Conservation (phyloP, 305 asterid species). For the Stenogyne calaminthoides region DNA sequence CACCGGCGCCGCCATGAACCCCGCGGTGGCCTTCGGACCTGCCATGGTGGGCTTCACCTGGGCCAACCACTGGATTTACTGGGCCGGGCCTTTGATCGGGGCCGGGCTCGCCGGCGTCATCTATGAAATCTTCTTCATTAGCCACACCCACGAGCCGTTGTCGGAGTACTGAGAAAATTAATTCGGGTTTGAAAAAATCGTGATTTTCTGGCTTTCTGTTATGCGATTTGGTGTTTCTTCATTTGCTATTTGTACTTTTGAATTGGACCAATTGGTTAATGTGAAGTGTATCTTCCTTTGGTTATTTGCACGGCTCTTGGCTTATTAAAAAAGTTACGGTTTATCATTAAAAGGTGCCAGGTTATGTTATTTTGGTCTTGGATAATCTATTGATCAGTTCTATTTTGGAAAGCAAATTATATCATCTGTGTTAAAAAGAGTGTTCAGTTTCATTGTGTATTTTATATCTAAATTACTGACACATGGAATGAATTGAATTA, state of each 20-base stretch:
- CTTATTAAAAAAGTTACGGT: background rate
- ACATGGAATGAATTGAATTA: too few species aligned
- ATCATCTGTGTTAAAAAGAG: too few species aligned
- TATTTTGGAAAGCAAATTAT: too few species aligned
- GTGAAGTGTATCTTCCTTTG: background rate
- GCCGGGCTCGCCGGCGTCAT: conserved; percentile 56
- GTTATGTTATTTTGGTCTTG: background rate
- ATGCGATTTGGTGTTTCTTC: conserved; percentile 14
- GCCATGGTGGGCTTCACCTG: conserved; percentile 45
- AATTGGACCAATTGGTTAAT: background rate
- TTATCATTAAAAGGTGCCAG: background rate
- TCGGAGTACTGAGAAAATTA: conserved; percentile 33
- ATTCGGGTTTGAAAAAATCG: background rate
- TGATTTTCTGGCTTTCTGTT: background rate
- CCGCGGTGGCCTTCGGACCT: conserved; percentile 60
- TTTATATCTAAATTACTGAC: too few species aligned
- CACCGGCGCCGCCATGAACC: conserved; percentile 71
- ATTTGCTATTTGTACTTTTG: background rate
- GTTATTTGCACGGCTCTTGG: conserved; percentile 10
- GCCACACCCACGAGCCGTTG: conserved; percentile 51
- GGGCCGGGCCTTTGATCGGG: conserved; percentile 63
- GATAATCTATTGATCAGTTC: background rate
- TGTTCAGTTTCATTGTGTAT: too few species aligned
- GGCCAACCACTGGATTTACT: conserved; percentile 55
- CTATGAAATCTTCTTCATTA: conserved; percentile 54